phyloP scores from a whole-genome alignment of 2,329 filamentous ascomycete species.

The Stachybotrys elegans region DNA sequence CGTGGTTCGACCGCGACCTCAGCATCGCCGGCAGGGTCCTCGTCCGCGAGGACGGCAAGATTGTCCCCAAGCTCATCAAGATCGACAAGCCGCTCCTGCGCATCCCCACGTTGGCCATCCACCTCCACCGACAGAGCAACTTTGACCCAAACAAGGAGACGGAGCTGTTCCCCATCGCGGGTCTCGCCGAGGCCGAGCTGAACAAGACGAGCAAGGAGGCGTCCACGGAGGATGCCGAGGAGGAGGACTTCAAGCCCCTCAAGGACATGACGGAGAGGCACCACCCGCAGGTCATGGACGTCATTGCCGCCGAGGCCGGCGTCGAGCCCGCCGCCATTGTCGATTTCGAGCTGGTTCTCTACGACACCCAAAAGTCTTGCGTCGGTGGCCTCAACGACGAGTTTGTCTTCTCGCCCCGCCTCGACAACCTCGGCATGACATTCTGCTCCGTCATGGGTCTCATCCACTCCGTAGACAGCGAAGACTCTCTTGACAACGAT shows the following conservation, averaged over 20 bases:
- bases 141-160: slow-evolving; percentile 98
- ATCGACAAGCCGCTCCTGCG: slow-evolving; percentile 85
- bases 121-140: slow-evolving; percentile 78
- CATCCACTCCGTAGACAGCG: slow-evolving; percentile 67
- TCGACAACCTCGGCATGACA: slow-evolving; percentile 96
- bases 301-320: slow-evolving; percentile 76
- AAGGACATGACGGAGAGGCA: slow-evolving; percentile 76
- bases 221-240: slow-evolving; percentile 32
- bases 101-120: slow-evolving; percentile 90
- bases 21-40: slow-evolving; percentile 85
- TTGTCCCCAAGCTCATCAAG: slow-evolving; percentile 82
- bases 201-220: slow-evolving; percentile 62
- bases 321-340: slow-evolving; percentile 67
- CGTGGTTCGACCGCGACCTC: slow-evolving; percentile 95
- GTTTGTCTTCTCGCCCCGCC: slow-evolving; percentile 89
- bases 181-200: slow-evolving; percentile 80
- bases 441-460: slow-evolving; percentile 86
- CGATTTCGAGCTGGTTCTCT: slow-evolving; percentile 96
- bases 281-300: slow-evolving; percentile 78
- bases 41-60: slow-evolving; percentile 66
- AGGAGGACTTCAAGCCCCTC: slow-evolving; percentile 65
- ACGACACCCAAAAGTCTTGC: slow-evolving; percentile 87
- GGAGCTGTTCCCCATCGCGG: slow-evolving; percentile 89
- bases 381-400: slow-evolving; percentile 89
- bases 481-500: slow-evolving; percentile 66